Evolutionary conservation across 129 eudicot genomes (phyloP), one percentile per base, ranked within the genome.

Genomic region (Flaveria sonorensis): DNA sequence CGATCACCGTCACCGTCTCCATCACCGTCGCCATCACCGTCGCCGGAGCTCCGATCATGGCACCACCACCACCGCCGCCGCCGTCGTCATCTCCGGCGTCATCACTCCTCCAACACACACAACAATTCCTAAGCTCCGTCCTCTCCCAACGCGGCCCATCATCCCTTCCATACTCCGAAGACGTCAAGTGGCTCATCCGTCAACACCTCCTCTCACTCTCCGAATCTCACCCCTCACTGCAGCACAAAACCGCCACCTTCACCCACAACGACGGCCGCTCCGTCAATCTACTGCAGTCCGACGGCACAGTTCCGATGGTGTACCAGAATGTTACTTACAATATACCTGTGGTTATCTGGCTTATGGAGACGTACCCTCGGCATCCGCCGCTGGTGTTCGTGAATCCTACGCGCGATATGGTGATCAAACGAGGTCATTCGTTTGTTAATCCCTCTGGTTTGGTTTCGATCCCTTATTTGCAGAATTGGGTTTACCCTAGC

Each of bases 181-280:
- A 86, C 57, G 83, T 77, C n/a, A 93, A 90, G 18, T 88, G 91
- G 97, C 84, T 75, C 23, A 93, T 93, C 87, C 92, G 96, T 19
- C 96, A 93, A 42, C 98, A 93, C 77, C 86, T 93, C 53, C 10
- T 93, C 43, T 61, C 92, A 9, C 92, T 93, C 72, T 47, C 84
- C 66, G 91, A 88, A 24, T 24, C 91, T 1, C 85, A 71, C 80
- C 96, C 91, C 0, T 88, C 97, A 2, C 88, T 93, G 1, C 89
- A 82, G n/a, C 92, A 89, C 4, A 84, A 88, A 52, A 87, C 96
- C 43, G 92, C 96, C 70, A 73, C 80, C 11, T 93, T 88, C 71
- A 93, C 92, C 4, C 96, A 90, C 83, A 90, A 88, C 92, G 97
- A 93, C 18, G 97, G 97, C 75, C 91, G 96, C 45, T 32, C 96